Conservation (phyloP, 495 filamentous ascomycete species). For the Penicillium subrubescens region DNA sequence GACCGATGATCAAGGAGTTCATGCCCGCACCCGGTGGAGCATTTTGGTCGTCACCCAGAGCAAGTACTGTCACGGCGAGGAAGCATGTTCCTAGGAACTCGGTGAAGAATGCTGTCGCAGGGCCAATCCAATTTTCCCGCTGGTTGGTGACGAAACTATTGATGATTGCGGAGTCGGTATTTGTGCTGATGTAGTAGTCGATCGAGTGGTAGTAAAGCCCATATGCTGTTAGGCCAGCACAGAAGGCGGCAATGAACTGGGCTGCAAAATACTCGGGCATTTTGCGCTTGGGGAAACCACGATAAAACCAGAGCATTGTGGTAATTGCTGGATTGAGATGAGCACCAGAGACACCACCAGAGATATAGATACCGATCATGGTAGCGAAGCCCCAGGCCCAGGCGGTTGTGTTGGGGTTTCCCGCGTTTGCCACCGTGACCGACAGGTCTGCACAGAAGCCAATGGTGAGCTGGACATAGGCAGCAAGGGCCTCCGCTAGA, state of each 20-base stretch:
- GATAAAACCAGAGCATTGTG: conserved; percentile 51
- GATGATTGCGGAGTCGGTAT: conserved; percentile 39
- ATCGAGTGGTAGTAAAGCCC: conserved; percentile 54
- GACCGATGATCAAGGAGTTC: conserved; percentile 50
- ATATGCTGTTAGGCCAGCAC: conserved; percentile 47
- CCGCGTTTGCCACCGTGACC: conserved; percentile 45
- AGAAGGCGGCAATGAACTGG: conserved; percentile 50
- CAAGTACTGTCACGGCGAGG: conserved; percentile 49
- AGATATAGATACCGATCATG: conserved; percentile 61
- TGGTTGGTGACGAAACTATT: conserved; percentile 43
- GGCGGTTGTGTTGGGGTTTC: conserved; percentile 50
- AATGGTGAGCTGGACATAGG: conserved; percentile 45
- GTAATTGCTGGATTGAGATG: conserved; percentile 57
- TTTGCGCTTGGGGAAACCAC: conserved; percentile 50
- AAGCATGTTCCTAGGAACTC: conserved; percentile 52
- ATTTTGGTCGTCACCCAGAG: conserved; percentile 57
- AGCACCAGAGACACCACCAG: conserved; percentile 56
- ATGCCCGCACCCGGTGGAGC: conserved; percentile 57
- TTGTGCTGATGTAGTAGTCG: conserved; percentile 33
- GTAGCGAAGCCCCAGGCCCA: conserved; percentile 59
- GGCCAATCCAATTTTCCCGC: conserved; percentile 45
- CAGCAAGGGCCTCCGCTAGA: conserved; percentile 53
- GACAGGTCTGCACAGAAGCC: conserved; percentile 52
- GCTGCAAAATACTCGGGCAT: conserved; percentile 52
- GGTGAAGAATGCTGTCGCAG: conserved; percentile 52